A percentile compares a stretch with the other conserved stretches of the same genome.
Conservation (phyloP, 371 early-diverging fungal genomes). For the Lichtheimia hyalospora region DNA sequence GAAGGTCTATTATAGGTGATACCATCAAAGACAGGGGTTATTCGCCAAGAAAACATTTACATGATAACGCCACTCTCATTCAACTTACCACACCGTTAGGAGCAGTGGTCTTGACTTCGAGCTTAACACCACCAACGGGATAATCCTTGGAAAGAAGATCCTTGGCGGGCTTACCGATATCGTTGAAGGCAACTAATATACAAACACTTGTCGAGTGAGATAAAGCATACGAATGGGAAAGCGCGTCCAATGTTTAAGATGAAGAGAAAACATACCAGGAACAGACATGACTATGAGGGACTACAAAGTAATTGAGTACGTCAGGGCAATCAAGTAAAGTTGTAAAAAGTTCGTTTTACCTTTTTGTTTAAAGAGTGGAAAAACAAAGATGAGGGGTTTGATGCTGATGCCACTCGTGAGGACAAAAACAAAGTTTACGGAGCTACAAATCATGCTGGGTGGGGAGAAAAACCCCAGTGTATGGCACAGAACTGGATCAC, state of each 20-base stretch:
- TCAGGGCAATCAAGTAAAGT: no score
- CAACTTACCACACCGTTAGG: constrained; percentile 85
- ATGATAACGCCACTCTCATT: no score
- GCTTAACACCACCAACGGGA: constrained; percentile 91
- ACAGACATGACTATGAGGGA: constrained; percentile 16
- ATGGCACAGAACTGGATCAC: no score
- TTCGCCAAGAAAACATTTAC: constrained; percentile 24
- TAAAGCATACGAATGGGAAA: not conserved
- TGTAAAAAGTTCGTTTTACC: no score
- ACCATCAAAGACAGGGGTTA: not conserved
- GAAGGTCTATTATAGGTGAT: constrained; percentile 69
- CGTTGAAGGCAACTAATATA: constrained; percentile 73
- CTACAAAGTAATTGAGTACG: no score
- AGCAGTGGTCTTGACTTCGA: constrained; percentile 95
- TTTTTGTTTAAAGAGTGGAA: no score
- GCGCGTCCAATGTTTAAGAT: not conserved
- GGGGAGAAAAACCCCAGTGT: no score
- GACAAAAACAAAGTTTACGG: no score
- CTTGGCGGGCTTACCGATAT: constrained; percentile 93
- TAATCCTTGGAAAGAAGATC: constrained; percentile 97
- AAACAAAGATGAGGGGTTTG: no score
- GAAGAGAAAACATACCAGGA: constrained; percentile 19
- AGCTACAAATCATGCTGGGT: no score
- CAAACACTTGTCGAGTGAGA: not conserved
- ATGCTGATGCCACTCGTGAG: no score